These are phyloP conservation scores for Xylaria sp. DNA, from an alignment of 2,329 filamentous ascomycete species.

Conservation along the genomic window DNA sequence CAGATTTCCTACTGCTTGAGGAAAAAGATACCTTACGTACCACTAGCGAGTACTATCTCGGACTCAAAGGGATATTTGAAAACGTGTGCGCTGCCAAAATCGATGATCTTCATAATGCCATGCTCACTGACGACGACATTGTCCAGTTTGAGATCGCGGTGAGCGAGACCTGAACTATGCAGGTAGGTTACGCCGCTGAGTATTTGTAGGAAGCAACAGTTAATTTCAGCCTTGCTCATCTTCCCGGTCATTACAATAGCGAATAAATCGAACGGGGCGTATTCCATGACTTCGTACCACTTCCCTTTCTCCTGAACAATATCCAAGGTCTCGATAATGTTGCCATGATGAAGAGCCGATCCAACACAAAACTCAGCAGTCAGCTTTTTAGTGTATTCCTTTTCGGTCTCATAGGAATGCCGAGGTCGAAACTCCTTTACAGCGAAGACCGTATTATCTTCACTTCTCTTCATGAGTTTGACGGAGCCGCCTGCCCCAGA, in stretches of 20 bases:
- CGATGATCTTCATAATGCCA: conserved; percentile 99
- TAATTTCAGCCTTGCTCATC: conserved; percentile 91
- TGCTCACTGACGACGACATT: conserved; percentile 97
- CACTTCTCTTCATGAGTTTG: conserved; percentile 89
- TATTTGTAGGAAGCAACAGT: conserved; percentile 93
- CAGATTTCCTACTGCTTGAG: conserved; percentile 17
- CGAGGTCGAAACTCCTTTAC: conserved; percentile 96
- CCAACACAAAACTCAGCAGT: conserved; percentile 99
- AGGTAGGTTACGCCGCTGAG: conserved; percentile 93
- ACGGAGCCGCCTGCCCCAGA: conserved; percentile 96
- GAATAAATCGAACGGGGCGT: conserved; percentile 94
- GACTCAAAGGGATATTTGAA: conserved; percentile 98
- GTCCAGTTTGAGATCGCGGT: conserved; percentile 94
- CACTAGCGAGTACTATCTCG: conserved; percentile 81
- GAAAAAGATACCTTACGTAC: conserved; percentile 62
- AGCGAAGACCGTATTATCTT: conserved; percentile 92
- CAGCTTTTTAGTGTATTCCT: conserved; percentile 97
- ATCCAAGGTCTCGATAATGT: conserved; percentile 97
- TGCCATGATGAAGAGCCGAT: conserved; percentile 95
- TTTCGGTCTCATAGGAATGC: conserved; percentile 92
- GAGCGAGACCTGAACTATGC: conserved; percentile 93
- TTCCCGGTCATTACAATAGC: conserved; percentile 99
- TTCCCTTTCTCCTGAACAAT: conserved; percentile 93
- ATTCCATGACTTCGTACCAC: conserved; percentile 99
- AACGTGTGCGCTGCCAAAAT: conserved; percentile 96